Evolutionary conservation across 768 basidiomycete species (phyloP).

Genomic region (Trametes meyenii): DNA sequence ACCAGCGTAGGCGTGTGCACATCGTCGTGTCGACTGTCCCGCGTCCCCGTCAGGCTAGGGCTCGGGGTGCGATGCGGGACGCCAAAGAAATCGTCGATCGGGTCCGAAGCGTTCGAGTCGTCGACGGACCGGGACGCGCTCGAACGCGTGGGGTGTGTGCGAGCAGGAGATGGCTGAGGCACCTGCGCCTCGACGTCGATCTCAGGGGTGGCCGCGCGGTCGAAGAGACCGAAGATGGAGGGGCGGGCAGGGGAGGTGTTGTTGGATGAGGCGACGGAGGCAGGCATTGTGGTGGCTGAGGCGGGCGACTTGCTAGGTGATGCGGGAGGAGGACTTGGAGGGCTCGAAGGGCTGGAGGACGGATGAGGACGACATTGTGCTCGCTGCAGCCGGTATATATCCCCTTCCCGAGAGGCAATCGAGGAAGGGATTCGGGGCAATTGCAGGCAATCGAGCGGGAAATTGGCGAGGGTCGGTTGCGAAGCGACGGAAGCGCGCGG

Average conservation of each 20-base stretch:
- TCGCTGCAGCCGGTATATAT: not conserved
- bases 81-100: constrained; percentile 37
- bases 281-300: not conserved
- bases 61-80: constrained; percentile 19
- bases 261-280: not conserved
- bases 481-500: not conserved
- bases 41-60: constrained; percentile 27
- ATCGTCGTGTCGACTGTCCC: constrained; percentile 38
- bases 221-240: constrained; percentile 15
- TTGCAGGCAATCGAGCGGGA: not conserved
- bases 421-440: not conserved
- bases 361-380: constrained; percentile 2
- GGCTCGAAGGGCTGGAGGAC: not conserved
- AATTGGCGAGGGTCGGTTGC: not conserved
- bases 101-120: constrained; percentile 12
- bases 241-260: constrained; percentile 7
- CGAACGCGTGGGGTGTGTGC: constrained; percentile 1
- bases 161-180: constrained; percentile 1
- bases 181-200: constrained; percentile 16
- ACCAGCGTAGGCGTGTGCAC: constrained; percentile 6
- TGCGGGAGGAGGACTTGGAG: not conserved
- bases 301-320: constrained; percentile 1
- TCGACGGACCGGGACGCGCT: constrained; percentile 2
- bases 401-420: not conserved
- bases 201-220: constrained; percentile 1